Evolutionary conservation across 2,329 filamentous ascomycete species (phyloP).

Genomic region (Aureobasidium sp.): DNA sequence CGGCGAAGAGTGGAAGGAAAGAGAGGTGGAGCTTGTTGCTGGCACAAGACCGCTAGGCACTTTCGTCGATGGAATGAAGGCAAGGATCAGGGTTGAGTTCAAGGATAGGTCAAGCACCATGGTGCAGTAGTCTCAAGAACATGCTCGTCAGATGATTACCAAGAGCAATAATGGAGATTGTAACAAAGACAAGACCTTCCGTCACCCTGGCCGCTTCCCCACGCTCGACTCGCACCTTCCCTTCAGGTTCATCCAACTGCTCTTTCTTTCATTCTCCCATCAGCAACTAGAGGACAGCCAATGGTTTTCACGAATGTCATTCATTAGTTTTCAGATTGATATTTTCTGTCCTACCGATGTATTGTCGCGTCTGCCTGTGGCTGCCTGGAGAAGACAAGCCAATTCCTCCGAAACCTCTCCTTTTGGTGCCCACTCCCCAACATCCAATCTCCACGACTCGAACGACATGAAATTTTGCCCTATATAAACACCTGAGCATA

Average conservation of each 20-base stretch:
- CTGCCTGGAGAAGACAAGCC: not conserved
- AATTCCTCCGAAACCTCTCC: not conserved
- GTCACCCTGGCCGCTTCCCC: not conserved
- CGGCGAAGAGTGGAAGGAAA: slow-evolving; percentile 53
- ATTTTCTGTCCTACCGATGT: not conserved
- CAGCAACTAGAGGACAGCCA: too few relatives aligned
- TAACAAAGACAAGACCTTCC: not conserved
- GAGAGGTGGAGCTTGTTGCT: slow-evolving; percentile 71
- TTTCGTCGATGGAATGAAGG: slow-evolving; percentile 66
- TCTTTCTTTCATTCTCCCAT: too few relatives aligned
- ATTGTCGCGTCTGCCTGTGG: not conserved
- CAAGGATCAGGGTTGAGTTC: slow-evolving; percentile 60
- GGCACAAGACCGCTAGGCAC: slow-evolving; percentile 76
- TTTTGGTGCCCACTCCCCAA: not conserved
- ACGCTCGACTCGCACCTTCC: not conserved
- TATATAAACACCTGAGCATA: not conserved
- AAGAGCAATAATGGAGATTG: not conserved
- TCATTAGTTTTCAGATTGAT: not conserved
- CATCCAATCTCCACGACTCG: not conserved
- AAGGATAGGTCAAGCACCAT: slow-evolving; percentile 8
- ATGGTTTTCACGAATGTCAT: too few relatives aligned
- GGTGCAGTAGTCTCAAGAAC: not conserved
- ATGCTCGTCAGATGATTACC: not conserved
- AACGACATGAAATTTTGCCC: not conserved
- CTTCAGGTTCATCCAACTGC: not conserved